phyloP scores from a whole-genome alignment of 108 stramenopile genomes.

The Skeletonema costatum region DNA sequence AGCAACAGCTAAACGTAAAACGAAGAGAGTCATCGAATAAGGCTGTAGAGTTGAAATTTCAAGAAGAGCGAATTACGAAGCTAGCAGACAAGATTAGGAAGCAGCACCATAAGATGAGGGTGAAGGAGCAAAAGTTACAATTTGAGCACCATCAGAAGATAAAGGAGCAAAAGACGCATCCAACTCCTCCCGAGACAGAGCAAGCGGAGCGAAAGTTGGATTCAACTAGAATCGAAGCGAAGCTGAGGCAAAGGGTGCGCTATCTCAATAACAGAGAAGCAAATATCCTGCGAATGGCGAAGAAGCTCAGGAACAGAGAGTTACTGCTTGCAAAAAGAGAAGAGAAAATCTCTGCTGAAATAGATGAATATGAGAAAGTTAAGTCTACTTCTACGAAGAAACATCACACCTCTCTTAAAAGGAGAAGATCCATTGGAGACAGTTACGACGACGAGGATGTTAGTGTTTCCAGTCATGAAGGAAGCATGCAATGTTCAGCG shows the following conservation, averaged over 20 bases:
- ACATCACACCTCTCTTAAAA: not conserved
- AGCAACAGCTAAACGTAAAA: conserved; percentile 6
- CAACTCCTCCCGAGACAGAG: not conserved
- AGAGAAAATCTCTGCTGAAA: not conserved
- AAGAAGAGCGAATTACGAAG: conserved; percentile 26
- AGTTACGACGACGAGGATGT: not conserved
- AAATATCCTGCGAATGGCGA: conserved; percentile 10
- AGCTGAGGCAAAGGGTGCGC: conserved; percentile 6
- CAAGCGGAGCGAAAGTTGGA: conserved; percentile 18
- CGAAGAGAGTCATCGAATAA: conserved; percentile 3
- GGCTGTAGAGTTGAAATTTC: conserved; percentile 12
- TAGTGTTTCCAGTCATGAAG: not conserved
- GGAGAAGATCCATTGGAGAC: not conserved
- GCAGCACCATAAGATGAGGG: conserved; percentile 17
- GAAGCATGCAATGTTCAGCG: not conserved
- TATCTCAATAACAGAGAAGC: conserved; percentile 15
- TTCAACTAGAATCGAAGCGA: conserved; percentile 2
- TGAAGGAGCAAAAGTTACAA: conserved; percentile 19
- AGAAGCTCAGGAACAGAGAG: conserved; percentile 16
- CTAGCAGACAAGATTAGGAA: conserved; percentile 22
- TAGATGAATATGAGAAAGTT: not conserved
- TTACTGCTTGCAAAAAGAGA: conserved; percentile 9
- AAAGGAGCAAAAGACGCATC: not conserved
- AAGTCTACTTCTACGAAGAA: not conserved
- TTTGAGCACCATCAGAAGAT: conserved; percentile 7